These are phyloP conservation scores for Macaranga tanarius DNA, from an alignment of 441 rosid species.

Conservation along the genomic window DNA sequence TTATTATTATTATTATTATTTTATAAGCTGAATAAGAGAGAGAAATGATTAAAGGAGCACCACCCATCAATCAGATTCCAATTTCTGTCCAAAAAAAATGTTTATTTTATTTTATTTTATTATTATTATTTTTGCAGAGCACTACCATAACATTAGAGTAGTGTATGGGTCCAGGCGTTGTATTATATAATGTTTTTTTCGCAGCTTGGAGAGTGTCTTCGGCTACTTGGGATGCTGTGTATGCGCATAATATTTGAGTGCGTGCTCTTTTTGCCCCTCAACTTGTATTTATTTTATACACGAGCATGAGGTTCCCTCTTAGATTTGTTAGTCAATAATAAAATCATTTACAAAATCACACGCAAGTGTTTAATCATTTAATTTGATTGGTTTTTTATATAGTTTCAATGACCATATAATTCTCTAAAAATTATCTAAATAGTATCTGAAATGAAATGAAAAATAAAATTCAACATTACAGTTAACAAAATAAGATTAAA, in stretches of 20 bases:
- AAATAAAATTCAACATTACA: no score
- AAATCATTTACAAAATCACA: no score
- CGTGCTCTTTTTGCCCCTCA: conserved; percentile 29
- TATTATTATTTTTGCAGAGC: conserved; percentile 29
- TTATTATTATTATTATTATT: not conserved
- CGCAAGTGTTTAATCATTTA: no score
- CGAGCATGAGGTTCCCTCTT: not conserved
- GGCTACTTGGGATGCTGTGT: conserved; percentile 28
- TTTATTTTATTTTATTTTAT: not conserved
- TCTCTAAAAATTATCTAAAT: no score
- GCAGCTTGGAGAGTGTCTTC: not conserved
- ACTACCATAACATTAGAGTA: conserved; percentile 26
- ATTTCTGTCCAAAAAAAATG: conserved; percentile 31
- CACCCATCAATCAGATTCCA: conserved; percentile 48
- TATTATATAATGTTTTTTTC: not conserved
- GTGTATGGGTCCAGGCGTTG: conserved; percentile 13
- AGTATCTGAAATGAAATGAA: no score
- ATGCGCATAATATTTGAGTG: conserved; percentile 38
- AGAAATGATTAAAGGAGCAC: conserved; percentile 45
- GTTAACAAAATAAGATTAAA: no score
- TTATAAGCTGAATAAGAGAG: conserved; percentile 14
- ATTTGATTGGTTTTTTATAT: no score
- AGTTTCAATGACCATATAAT: no score
- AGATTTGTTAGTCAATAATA: no score
- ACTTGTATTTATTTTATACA: conserved; percentile 35